Conservation (phyloP, 768 basidiomycete species). For the Chalciporus piperatus region DNA sequence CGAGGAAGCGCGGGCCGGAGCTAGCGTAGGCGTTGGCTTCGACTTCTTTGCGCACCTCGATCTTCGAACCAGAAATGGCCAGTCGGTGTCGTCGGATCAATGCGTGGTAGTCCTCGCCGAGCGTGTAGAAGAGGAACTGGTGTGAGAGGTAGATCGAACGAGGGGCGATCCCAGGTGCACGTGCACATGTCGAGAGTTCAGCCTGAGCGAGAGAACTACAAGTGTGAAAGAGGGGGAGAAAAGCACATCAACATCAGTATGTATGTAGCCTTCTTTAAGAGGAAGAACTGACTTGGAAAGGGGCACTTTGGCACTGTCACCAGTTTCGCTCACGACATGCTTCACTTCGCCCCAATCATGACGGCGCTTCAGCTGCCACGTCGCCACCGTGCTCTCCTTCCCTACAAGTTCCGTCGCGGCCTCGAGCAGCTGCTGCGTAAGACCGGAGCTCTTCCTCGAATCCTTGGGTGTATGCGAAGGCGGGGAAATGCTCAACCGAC, state of each 20-base stretch:
- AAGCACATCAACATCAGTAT: too few species aligned
- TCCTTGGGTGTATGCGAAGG: conserved; percentile 29
- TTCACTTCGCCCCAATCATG: conserved; percentile 54
- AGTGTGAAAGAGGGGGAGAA: background rate
- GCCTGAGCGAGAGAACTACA: conserved; percentile 71
- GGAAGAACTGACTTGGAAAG: conserved; percentile 14
- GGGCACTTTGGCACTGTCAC: conserved; percentile 4
- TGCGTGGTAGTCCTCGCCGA: conserved; percentile 77
- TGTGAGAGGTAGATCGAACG: conserved; percentile 79
- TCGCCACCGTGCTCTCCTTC: conserved; percentile 48
- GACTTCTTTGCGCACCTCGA: conserved; percentile 72
- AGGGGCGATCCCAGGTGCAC: conserved; percentile 58
- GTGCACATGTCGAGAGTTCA: conserved; percentile 75
- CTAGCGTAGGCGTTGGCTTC: conserved; percentile 55
- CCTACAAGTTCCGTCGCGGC: conserved; percentile 35
- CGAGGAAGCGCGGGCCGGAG: conserved; percentile 16
- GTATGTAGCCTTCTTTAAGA: too few species aligned
- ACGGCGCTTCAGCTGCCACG: conserved; percentile 59
- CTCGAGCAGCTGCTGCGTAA: conserved; percentile 36
- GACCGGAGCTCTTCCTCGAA: conserved; percentile 30
- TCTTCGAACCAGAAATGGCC: conserved; percentile 52
- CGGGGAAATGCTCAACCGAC: conserved; percentile 33
- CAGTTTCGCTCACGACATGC: conserved; percentile 15
- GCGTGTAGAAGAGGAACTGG: conserved; percentile 77
- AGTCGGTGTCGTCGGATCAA: conserved; percentile 65